These are phyloP conservation scores for Escallonia herrerae DNA, from an alignment of 129 eudicot species.

Conservation along the genomic window DNA sequence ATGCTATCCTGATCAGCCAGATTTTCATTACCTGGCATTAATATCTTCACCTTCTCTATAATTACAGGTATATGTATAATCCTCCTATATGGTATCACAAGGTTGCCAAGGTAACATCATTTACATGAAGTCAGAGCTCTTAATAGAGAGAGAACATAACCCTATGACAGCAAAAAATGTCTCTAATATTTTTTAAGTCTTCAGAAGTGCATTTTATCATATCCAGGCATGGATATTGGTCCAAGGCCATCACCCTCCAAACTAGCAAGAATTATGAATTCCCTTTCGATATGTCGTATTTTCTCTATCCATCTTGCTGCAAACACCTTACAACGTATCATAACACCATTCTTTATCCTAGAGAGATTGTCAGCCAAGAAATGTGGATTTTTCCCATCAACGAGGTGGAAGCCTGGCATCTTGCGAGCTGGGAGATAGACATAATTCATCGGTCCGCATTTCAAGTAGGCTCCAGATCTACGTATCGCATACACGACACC, in stretches of 20 bases:
- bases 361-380: conserved; percentile 46
- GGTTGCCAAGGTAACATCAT: too few species aligned
- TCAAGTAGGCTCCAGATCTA: conserved; percentile 43
- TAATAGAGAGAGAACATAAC: too few species aligned
- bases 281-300: conserved; percentile 16
- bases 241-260: conserved; percentile 60
- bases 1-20: too few species aligned
- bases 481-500: conserved; percentile 39
- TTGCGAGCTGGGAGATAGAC: conserved; percentile 40
- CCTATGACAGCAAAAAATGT: too few species aligned
- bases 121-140: too few species aligned
- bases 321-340: conserved; percentile 42
- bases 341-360: conserved; percentile 56
- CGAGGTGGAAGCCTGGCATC: conserved; percentile 58
- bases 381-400: conserved; percentile 24
- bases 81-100: too few species aligned
- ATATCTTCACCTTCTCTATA: too few species aligned
- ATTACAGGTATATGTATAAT: too few species aligned
- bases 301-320: conserved; percentile 47
- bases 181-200: not conserved
- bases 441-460: conserved; percentile 54
- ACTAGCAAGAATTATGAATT: conserved; percentile 46
- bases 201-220: conserved; percentile 49
- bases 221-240: conserved; percentile 54
- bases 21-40: too few species aligned